These are phyloP conservation scores for Penicillium parvum DNA, from an alignment of 495 filamentous ascomycete species.

Conservation along the genomic window DNA sequence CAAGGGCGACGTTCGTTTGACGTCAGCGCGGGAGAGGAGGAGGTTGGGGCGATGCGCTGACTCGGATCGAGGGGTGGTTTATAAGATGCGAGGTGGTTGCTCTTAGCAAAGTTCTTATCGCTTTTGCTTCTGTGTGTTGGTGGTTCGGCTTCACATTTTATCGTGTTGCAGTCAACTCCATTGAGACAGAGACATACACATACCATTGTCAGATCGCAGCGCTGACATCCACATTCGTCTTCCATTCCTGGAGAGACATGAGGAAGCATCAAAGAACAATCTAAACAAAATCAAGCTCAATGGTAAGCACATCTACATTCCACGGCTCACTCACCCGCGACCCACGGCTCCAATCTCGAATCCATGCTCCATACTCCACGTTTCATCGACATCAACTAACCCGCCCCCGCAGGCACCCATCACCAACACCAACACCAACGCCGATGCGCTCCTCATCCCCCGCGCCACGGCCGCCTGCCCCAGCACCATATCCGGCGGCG, in stretches of 20 bases:
- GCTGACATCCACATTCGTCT: too few species aligned
- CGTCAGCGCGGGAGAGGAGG: slow-evolving; percentile 24
- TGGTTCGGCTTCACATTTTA: too few species aligned
- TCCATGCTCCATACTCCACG: too few species aligned
- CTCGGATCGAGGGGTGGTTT: slow-evolving; percentile 1
- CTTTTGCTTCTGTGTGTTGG: background rate
- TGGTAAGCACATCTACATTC: slow-evolving; percentile 5
- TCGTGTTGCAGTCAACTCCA: too few species aligned
- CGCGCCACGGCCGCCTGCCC: slow-evolving; percentile 29
- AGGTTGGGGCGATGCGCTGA: slow-evolving; percentile 3
- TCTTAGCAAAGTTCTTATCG: background rate
- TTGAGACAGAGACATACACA: too few species aligned
- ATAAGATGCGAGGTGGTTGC: slow-evolving; percentile 6
- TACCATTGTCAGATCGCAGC: too few species aligned
- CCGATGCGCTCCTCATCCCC: slow-evolving; percentile 15
- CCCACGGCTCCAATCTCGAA: slow-evolving; percentile 4
- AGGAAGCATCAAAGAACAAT: too few species aligned
- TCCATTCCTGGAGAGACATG: too few species aligned
- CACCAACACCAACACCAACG: too few species aligned
- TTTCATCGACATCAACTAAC: too few species aligned
- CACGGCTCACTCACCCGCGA: slow-evolving; percentile 1
- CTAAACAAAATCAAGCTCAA: background rate
- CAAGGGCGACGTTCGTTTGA: slow-evolving; percentile 26
- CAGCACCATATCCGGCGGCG: slow-evolving; percentile 47
- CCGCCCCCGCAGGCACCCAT: slow-evolving; percentile 13